phyloP scores from a whole-genome alignment of 169 alveolate species.

The Ichthyophthirius multifiliis region DNA sequence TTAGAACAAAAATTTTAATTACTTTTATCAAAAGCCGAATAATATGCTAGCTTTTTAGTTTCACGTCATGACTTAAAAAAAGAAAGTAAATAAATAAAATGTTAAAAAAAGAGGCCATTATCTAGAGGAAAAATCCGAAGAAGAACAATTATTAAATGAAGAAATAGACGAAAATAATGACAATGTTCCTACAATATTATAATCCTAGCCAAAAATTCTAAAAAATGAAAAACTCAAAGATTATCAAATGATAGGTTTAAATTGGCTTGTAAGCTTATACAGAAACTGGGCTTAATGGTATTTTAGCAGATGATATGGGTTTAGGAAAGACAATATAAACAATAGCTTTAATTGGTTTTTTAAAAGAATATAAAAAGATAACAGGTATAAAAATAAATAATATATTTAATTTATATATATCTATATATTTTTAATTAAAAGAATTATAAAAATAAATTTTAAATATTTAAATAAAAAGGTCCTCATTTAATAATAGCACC shows the following conservation, averaged over 20 bases:
- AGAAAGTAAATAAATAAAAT: slow-evolving; percentile 5
- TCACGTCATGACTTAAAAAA: slow-evolving; percentile 19
- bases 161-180: neutral
- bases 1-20: slow-evolving; percentile 17
- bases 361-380: slow-evolving; percentile 47
- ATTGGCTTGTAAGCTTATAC: slow-evolving; percentile 96
- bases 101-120: slow-evolving; percentile 15
- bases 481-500: slow-evolving; percentile 96
- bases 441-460: no score
- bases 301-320: slow-evolving; percentile 99
- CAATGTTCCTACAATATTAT: neutral
- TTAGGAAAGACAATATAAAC: slow-evolving; percentile 91
- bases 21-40: slow-evolving; percentile 30
- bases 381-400: neutral
- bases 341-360: slow-evolving; percentile 59
- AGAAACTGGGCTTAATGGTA: slow-evolving; percentile 95
- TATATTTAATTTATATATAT: no score
- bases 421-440: no score
- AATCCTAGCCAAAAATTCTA: slow-evolving; percentile 76
- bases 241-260: slow-evolving; percentile 95
- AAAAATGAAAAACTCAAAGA: slow-evolving; percentile 91
- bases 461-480: no score
- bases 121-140: slow-evolving; percentile 28
- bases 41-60: slow-evolving; percentile 30
- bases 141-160: slow-evolving; percentile 8